A percentile compares a stretch with the other conserved stretches of the same genome.
These are phyloP conservation scores for Chaetomiaceae sp. DNA, from an alignment of 2,329 filamentous ascomycete genomes.

Conservation along the genomic window DNA sequence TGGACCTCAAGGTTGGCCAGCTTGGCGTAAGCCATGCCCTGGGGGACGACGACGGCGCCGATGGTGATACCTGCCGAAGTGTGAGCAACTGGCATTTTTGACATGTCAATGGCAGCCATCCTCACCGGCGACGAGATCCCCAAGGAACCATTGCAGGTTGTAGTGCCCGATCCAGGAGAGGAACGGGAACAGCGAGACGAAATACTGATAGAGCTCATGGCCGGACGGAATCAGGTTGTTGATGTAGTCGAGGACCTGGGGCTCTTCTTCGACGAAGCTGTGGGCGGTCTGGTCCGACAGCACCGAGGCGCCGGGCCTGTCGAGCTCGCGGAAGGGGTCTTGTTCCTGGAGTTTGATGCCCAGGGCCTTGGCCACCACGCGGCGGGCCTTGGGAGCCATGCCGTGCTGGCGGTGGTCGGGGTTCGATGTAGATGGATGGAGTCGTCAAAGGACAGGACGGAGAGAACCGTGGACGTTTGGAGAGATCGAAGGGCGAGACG, in stretches of 20 bases:
- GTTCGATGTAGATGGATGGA: not conserved
- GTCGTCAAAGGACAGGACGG: too few species aligned
- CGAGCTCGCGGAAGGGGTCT: slow-evolving; percentile 54
- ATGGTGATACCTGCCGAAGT: slow-evolving; percentile 44
- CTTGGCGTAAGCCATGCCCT: slow-evolving; percentile 91
- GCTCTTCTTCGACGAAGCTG: slow-evolving; percentile 78
- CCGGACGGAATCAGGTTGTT: slow-evolving; percentile 56
- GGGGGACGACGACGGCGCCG: slow-evolving; percentile 76
- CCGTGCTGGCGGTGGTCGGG: not conserved
- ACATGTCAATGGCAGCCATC: slow-evolving; percentile 3
- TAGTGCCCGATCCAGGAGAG: slow-evolving; percentile 83
- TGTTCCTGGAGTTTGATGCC: slow-evolving; percentile 76
- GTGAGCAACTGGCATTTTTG: slow-evolving; percentile 7
- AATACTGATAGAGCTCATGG: slow-evolving; percentile 54
- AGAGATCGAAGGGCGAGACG: too few species aligned
- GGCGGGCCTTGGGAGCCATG: slow-evolving; percentile 54
- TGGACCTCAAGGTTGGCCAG: slow-evolving; percentile 75
- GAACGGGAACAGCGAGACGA: slow-evolving; percentile 78
- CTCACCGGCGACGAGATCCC: slow-evolving; percentile 83
- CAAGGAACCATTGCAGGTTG: slow-evolving; percentile 82
- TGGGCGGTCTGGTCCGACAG: slow-evolving; percentile 70
- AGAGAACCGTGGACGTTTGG: too few species aligned
- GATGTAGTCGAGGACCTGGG: slow-evolving; percentile 70
- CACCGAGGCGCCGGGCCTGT: slow-evolving; percentile 73
- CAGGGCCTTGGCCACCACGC: slow-evolving; percentile 69